Base-by-base conservation (phyloP, 75 land plant species). In the Ceratopteris richardii region DNA sequence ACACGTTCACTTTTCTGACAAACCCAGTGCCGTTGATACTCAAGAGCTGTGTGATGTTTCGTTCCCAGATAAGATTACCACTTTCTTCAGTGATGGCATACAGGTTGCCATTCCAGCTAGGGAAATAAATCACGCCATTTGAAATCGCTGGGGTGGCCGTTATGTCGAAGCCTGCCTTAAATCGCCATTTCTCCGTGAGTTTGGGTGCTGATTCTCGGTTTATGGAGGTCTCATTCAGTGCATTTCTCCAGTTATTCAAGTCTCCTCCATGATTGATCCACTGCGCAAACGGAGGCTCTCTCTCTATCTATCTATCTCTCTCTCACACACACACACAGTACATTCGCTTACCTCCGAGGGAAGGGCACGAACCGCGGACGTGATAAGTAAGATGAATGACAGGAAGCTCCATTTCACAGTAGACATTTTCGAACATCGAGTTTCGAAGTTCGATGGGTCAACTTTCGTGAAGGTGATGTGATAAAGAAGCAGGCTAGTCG, bases 191-290 rank as follows among this genome's bases (percentile, higher is more conserved):
- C 22, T 55, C 28, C 5, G 18, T 28, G 29, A 75, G 47, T 0
- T 6, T 48, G 9, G 57, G 18, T 12, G 51, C 71, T 10, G 75
- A 66, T n/a, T 10, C 10, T 1, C 62, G 65, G 28, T 43, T 75
- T 30, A 80, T 75, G 37, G 9, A 9, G 3, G 37, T 33, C 54
- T 52, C 28, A 55, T 31, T 30, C 5, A 1, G 18, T n/a, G 74
- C 82, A 12, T 59, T 41, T 50, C 82, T 47, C 5, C 61, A 58
- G 69, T 80, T 80, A 10, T 14, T 11, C 5, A 63, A 21, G 13
- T 62, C 70, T 0, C 74, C 74, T 47, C 79, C 79, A 54, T 75
- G 82, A 54, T 67, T 80, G 10, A 65, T 17, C 75, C 82, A 80
- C 51, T 63, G 36, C 47, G 37, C 9, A 4, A 33, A 33, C 3